Percentiles rank a stretch among this genome's conserved stretches.
Conservation (phyloP, 2,329 filamentous ascomycete species). For the Fusarium humuli region DNA sequence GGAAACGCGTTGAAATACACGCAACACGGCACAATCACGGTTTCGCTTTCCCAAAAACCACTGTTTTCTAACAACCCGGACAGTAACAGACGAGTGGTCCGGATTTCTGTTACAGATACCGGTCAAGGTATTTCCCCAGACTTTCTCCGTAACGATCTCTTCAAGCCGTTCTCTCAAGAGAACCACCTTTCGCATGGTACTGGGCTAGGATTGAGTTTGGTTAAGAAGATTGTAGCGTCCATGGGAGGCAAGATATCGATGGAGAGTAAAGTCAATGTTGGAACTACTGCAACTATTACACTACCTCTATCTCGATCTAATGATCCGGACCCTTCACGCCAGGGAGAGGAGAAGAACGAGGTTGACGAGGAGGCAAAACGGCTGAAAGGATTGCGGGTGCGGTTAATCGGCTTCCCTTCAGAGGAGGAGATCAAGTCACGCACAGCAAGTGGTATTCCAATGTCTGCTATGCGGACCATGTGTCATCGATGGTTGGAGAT, state of each 20-base stretch:
- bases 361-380: conserved; percentile 47
- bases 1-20: conserved; percentile 74
- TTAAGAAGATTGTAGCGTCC: conserved; percentile 69
- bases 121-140: conserved; percentile 74
- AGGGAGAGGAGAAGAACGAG: conserved; percentile 37
- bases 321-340: not conserved
- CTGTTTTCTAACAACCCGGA: not conserved
- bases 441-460: conserved; percentile 13
- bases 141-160: conserved; percentile 71
- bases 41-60: conserved; percentile 44
- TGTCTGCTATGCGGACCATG: conserved; percentile 33
- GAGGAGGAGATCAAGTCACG: conserved; percentile 6
- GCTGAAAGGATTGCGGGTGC: conserved; percentile 48
- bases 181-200: conserved; percentile 69
- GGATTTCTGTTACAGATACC: conserved; percentile 68
- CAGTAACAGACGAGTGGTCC: conserved; percentile 29
- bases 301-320: conserved; percentile 45
- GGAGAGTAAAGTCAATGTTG: conserved; percentile 55
- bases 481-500: conserved; percentile 41
- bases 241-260: conserved; percentile 70
- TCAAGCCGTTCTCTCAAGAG: conserved; percentile 74
- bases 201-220: conserved; percentile 74
- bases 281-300: conserved; percentile 52
- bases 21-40: conserved; percentile 47
- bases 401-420: conserved; percentile 26